Evolutionary conservation across 1,139 yeast genomes (phyloP), one percentile per base, ranked within the genome.

Genomic region (Suhomyces chickasaworum): DNA sequence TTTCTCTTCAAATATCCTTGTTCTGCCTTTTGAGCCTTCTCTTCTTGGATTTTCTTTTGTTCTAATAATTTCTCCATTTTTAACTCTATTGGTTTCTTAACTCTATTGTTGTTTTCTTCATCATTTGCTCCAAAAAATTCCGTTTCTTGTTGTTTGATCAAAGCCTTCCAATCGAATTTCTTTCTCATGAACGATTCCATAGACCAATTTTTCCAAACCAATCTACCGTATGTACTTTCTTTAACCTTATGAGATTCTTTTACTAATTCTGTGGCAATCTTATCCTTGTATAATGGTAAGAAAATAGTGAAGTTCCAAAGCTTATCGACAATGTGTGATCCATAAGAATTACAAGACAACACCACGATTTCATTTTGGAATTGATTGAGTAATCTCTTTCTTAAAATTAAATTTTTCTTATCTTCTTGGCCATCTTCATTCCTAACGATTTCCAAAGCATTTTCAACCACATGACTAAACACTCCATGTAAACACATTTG

Each of bases 131-230:
- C 66, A 55, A 66, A 73, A 48, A 72, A 66, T 41, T 73, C 83
- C 44, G 73, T 73, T 60, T 88, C 95, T 58, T 84, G 87, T 43
- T 83, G 83, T 60, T 86, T 89, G 29, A 88, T 80, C 31, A 80
- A 58, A 39, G 77, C 72, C 68, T 86, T 88, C 97, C 97, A 90
- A 59, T 89, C 96, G 60, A 75, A 80, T 63, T 86, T 82, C 65
- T 84, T 84, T 62, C 97, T 78, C 10, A 73, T 64, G 59, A 83
- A 89, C 56, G 83, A 68, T 60, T 89, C 97, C 84, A 90, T 79
- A 27, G 79, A 69, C 98, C 98, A 93, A 64, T 91, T 93, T 61
- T 87, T 88, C 98, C 98, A 93, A 1, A 93, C 98, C 55, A 84
- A 78, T 61, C 86, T 81, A 38, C 99, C 99, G 60, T 93, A 93